Percentiles rank a stretch among this genome's conserved stretches.
Conservation (phyloP, 164 flowering plant species). For the Chloranthus sessilifolius region DNA sequence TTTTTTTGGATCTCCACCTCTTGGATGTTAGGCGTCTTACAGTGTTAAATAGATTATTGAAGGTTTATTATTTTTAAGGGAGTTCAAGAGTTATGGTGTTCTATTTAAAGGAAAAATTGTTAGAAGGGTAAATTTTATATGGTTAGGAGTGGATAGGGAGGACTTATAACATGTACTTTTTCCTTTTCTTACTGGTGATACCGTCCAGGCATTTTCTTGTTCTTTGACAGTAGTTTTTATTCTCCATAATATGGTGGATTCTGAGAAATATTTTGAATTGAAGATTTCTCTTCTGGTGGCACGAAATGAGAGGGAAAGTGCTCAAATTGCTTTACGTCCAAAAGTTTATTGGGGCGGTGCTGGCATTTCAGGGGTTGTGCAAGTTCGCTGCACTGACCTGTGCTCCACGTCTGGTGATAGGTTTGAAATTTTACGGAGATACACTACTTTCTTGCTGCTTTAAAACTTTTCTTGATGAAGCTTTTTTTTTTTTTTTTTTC, state of each 20-base stretch:
- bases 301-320: slow-evolving; percentile 90
- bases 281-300: slow-evolving; percentile 84
- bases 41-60: no score
- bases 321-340: slow-evolving; percentile 87
- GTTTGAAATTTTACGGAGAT: slow-evolving; percentile 32
- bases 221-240: background rate
- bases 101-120: no score
- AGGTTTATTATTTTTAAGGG: no score
- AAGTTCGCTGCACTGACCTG: slow-evolving; percentile 76
- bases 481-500: background rate
- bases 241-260: slow-evolving; percentile 1
- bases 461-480: no score
- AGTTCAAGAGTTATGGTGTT: no score
- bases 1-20: no score
- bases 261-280: slow-evolving; percentile 24
- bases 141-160: no score
- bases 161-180: no score
- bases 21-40: no score
- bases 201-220: no score
- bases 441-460: background rate
- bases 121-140: no score
- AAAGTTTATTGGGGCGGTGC: slow-evolving; percentile 79
- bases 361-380: slow-evolving; percentile 68
- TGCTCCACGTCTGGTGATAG: slow-evolving; percentile 84
- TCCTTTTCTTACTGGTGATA: no score